Base-by-base conservation (phyloP, 306 rosid genomes). In the Inga leiocalycina region DNA sequence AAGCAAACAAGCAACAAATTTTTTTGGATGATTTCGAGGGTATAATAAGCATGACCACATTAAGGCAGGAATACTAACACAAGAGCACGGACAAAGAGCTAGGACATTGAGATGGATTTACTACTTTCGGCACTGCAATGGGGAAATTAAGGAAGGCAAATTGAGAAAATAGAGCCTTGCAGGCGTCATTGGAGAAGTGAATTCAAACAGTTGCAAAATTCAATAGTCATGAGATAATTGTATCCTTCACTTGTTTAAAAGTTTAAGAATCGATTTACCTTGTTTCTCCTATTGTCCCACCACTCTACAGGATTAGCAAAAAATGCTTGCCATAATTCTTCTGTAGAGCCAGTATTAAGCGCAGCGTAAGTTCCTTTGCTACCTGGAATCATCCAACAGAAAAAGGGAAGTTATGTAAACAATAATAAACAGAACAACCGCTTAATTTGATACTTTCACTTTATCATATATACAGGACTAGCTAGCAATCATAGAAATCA, bases 291-390 rank as follows among this genome's bases (percentile, higher is more conserved):
- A 30, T 88, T 88, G 89, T 88, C 91, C 91, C 91, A 88, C 89
- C 91, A 88, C 77, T 88, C 91, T 52, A 57, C 84, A 17, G 91
- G 91, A 75, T 85, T 85, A 74, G 84, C 87, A 88, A 88, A 88
- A 82, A 88, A 88, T 3, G 85, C 95, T 79, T 94, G 97, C 98
- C 99, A 97, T 64, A 85, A 79, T 74, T 94, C 97, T 77, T 90
- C 92, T 69, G 84, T 84, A 67, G 97, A 92, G 76, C 86, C 88
- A 35, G 85, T 84, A 81, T 51, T 78, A 82, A 76, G 86, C 52
- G 89, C 87, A 30, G 84, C 82, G 85, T 64, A 75, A 77, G 45
- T 82, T 54, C 67, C 84, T 78, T 83, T 94, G 83, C 87, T 94
- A 35, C 87, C 98, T 92, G 89, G 88, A 75, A 59, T 44, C 71